These are phyloP conservation scores for Stevia rebaudiana DNA, from an alignment of 140 eudicot species.

Conservation along the genomic window DNA sequence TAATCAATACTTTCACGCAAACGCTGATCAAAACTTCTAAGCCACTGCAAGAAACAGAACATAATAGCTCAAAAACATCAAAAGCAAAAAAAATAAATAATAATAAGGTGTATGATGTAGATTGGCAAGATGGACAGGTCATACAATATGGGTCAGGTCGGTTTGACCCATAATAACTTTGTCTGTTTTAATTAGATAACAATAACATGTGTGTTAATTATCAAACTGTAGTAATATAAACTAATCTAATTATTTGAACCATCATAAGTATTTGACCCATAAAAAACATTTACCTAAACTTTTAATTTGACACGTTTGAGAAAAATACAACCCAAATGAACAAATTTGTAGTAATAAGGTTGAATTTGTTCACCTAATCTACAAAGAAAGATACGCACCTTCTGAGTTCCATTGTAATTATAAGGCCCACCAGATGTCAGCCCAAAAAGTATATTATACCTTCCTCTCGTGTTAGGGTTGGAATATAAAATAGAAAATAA, in stretches of 20 bases:
- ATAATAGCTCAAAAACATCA: not conserved
- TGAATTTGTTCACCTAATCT: not conserved
- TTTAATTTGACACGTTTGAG: too few species aligned
- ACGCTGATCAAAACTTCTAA: slow-evolving; percentile 88
- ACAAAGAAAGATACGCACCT: slow-evolving; percentile 44
- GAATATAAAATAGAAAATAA: slow-evolving; percentile 77
- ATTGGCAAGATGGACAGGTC: not conserved
- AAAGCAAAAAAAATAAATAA: not conserved
- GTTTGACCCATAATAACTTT: not conserved
- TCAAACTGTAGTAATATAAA: not conserved
- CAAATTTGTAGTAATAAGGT: not conserved
- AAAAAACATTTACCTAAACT: too few species aligned
- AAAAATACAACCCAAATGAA: not conserved
- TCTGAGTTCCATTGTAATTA: slow-evolving; percentile 89
- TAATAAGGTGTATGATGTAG: not conserved
- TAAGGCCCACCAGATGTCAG: slow-evolving; percentile 97
- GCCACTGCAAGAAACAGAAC: slow-evolving; percentile 58
- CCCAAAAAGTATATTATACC: slow-evolving; percentile 88
- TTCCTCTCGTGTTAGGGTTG: slow-evolving; percentile 87
- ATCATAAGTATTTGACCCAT: too few species aligned
- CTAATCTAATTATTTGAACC: not conserved
- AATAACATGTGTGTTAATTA: not conserved
- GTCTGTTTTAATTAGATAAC: not conserved
- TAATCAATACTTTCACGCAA: slow-evolving; percentile 85
- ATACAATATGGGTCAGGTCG: not conserved